These are phyloP conservation scores for Barnettozyma populi DNA, from an alignment of 805 yeast genomes.

Conservation along the genomic window DNA sequence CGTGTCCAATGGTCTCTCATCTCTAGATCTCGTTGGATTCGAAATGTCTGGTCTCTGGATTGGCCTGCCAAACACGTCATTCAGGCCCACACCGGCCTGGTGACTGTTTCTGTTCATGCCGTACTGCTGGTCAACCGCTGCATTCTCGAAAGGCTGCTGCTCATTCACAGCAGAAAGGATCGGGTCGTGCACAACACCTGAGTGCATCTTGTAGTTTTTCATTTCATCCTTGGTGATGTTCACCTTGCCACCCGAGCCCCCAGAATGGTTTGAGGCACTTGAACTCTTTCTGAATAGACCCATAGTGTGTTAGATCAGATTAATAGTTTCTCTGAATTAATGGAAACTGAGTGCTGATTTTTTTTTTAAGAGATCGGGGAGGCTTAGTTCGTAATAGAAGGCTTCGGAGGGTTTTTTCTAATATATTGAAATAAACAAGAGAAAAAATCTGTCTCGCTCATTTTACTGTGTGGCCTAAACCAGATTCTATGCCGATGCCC, in stretches of 20 bases:
- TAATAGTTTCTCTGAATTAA: no score
- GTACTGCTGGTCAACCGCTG: slow-evolving; percentile 11
- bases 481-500: background rate
- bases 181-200: slow-evolving; percentile 82
- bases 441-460: background rate
- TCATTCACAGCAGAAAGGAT: slow-evolving; percentile 89
- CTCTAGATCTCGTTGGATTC: slow-evolving; percentile 89
- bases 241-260: slow-evolving; percentile 28
- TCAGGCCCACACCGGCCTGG: slow-evolving; percentile 45
- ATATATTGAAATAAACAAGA: background rate
- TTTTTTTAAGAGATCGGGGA: background rate
- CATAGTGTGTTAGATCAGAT: no score
- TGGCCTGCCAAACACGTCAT: slow-evolving; percentile 82
- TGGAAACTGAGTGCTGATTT: no score
- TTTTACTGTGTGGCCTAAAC: background rate
- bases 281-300: slow-evolving; percentile 40
- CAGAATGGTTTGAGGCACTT: slow-evolving; percentile 25
- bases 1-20: slow-evolving; percentile 96
- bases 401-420: no score
- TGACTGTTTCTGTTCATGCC: slow-evolving; percentile 28
- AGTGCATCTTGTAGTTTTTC: slow-evolving; percentile 53
- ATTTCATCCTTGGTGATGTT: slow-evolving; percentile 47
- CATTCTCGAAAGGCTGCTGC: slow-evolving; percentile 86
- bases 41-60: slow-evolving; percentile 79
- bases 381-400: no score